A percentile compares a stretch with the other conserved stretches of the same genome.
phyloP scores from a whole-genome alignment of 192 early-diverging fungal species.

The Dimargaris verticillata region DNA sequence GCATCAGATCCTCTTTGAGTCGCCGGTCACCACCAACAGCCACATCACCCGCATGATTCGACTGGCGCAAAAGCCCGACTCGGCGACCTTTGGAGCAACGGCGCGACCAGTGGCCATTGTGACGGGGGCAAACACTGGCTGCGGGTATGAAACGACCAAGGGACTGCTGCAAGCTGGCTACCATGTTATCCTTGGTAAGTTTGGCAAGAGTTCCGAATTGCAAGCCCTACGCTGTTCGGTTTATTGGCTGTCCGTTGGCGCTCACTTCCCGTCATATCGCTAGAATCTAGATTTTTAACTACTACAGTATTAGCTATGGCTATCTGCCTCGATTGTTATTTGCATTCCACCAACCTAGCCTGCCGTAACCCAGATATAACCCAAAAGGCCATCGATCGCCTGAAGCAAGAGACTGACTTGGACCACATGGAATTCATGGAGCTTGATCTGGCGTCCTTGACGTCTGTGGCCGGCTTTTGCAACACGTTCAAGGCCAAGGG shows the following conservation, averaged over 20 bases:
- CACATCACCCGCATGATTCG: slow-evolving; percentile 6
- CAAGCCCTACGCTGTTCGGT: background rate
- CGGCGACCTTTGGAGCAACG: too few species aligned
- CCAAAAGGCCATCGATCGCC: slow-evolving; percentile 19
- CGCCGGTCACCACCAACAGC: background rate
- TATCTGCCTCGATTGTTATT: too few species aligned
- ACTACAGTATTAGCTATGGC: too few species aligned
- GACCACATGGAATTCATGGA: slow-evolving; percentile 20
- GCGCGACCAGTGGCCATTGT: slow-evolving; percentile 18
- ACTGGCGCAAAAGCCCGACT: background rate
- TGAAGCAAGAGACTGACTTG: slow-evolving; percentile 12
- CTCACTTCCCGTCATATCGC: too few species aligned
- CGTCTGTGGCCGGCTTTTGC: slow-evolving; percentile 25
- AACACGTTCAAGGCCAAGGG: slow-evolving; percentile 15
- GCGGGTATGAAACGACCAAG: slow-evolving; percentile 38
- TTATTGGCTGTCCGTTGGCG: too few species aligned
- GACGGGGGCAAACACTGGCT: slow-evolving; percentile 40
- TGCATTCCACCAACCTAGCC: background rate
- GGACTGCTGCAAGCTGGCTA: slow-evolving; percentile 36
- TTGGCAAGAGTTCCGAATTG: slow-evolving; percentile 18
- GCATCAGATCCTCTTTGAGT: background rate
- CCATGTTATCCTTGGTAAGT: slow-evolving; percentile 26
- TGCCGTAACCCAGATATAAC: slow-evolving; percentile 9
- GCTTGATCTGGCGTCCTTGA: slow-evolving; percentile 33
- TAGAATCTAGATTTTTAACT: too few species aligned